Base-by-base conservation (phyloP, 1,284 basidiomycete genomes). In the Boletus subluridellus region DNA sequence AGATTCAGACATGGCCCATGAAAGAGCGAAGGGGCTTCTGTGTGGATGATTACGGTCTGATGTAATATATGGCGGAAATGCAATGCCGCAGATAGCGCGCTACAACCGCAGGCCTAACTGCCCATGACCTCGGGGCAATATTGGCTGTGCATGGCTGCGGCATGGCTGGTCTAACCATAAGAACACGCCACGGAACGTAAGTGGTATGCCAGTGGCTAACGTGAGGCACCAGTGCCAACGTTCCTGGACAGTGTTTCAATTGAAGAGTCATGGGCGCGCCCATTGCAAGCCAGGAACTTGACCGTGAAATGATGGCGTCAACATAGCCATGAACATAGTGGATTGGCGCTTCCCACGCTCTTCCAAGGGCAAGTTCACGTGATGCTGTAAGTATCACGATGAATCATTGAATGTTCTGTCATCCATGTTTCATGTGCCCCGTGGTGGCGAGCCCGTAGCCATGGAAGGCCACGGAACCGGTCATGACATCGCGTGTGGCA, bases 1-100 rank as follows among this genome's bases (percentile, higher is more conserved):
- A 5, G 28, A 5, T 46, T 5, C 32, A 32, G 52, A 35, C 65
- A 65, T 65, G 6, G 11, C 34, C 24, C 42, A 14, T 21, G 12
- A 30, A 51, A 14, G 21, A 17, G 42, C 2, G 38, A 21, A 17
- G 39, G 9, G 9, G 28, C 28, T 17, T 34, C 17, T 37, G 39
- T 38, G 28, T 30, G 38, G 37, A 26, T 17, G 54, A 39, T 28
- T 11, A 26, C 21, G 6, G n/a, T 54, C 15, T 8, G 34, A 35
- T 32, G 38, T 51, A 42, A 14, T 49, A 45, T 54, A 58, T 35
- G 54, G n/a, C 44, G 6, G 53, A 28, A 52, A 51, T 49, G 39
- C 21, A 15, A 54, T 51, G 39, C 54, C 34, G 35, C 10, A 28
- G 44, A 46, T 6, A 6, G 51, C 42, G 39, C 44, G 21, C 39